Base-by-base conservation (phyloP, 2,329 filamentous ascomycete species). In the Xylariaceae sp. region DNA sequence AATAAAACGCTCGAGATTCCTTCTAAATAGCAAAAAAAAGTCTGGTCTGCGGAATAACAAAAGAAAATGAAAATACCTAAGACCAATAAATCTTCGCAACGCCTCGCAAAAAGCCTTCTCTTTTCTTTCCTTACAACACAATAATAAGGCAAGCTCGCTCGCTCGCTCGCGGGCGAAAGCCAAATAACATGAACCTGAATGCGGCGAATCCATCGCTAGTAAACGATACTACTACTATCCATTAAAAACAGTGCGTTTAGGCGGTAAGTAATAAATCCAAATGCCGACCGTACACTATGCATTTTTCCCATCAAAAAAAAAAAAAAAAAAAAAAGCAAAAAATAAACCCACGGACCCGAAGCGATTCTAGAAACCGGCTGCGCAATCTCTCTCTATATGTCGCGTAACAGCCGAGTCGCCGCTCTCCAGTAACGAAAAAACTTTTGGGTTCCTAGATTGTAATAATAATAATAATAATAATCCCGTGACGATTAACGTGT, bases 381-480 rank as follows among this genome's bases (percentile, higher is more conserved):
- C 50, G 54, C 29, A 56, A 56, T 37, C 32, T 37, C 32, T n/a
- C n/a, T n/a, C n/a, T n/a, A n/a, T 12, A 37, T 12, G 32, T 37
- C 32, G 9, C 32, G 32, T 10, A 57, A 59, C 23, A 59, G 49
- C 56, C 32, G 32, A 3, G 9, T 53, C 46, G 52, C 51, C 16
- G 50, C 51, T 56, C 52, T 40, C 49, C 52, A 43, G 26, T 16
- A 29, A 32, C 10, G 29, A 29, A 56, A 50, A 60, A 62, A 62
- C 55, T 62, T 65, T 65, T 65, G 53, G 56, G 50, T 48, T 60
- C 50, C 62, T 54, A n/a, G 50, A 29, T 18, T 20, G 44, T 50
- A 32, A 37, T 37, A 37, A 37, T n/a, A 37, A 37, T 12, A 37
- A 37, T 12, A 62, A 60, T 53, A 59, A 50, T 18, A 45, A 57